Evolutionary conservation across 352 stramenopile species (phyloP), one percentile per base, ranked within the genome.

Genomic region (Phytophthora syringae): DNA sequence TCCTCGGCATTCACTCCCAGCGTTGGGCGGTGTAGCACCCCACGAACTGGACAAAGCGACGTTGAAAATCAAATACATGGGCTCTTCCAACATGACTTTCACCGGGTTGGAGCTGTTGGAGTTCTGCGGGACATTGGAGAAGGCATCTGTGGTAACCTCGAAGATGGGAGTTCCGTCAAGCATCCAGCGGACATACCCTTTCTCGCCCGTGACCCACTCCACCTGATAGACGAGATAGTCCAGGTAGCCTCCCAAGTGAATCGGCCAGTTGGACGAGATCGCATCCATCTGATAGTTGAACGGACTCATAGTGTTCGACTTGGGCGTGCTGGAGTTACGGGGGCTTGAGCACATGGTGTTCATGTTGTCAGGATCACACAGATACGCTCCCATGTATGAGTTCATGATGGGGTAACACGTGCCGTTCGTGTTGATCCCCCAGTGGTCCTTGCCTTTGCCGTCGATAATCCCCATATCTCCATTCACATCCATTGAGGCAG

Each of bases 21-120:
- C 50, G 50, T 92, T 90, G 0, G 80, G 78, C 1, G 82, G 84
- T 3, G 60, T 82, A 2, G 77, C 63, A 52, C 79, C 92, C 95
- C 95, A 98, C 21, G 91, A 85, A 13, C 75, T 84, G 7, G 90
- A 97, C 16, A 98, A 73, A 4, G 94, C 94, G 9, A 97, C 96
- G 77, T 98, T 98, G 45, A 98, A 78, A 39, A 98, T 86, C 21
- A 98, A 51, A 63, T 97, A 98, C 80, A 96, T 97, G 6, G 95
- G 95, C 68, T 98, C 95, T 47, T 93, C 82, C 11, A 92, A 50
- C 81, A 89, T 88, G 20, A 89, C 58, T 49, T 89, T 92, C 18
- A 75, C 62, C 2, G 81, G 80, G 27, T 92, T 92, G 7, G 44
- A 58, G 15, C 70, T 84, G 24, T 60, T 64, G 0, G 28, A 36